Evolutionary conservation across 2,329 filamentous ascomycete species (phyloP).

Genomic region (Fusarium albidum): DNA sequence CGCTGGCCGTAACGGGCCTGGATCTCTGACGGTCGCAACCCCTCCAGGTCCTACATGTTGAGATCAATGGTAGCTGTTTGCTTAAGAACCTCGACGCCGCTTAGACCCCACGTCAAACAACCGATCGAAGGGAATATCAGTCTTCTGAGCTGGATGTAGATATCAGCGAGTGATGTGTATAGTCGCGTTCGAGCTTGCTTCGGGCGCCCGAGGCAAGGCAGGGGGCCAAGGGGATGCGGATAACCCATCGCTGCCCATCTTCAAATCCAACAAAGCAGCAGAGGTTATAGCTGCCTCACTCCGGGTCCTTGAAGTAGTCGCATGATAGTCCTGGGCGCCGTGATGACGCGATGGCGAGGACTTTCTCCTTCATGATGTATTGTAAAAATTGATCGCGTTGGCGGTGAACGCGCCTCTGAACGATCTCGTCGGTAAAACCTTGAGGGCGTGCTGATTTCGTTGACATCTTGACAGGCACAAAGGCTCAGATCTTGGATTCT

Average conservation of each 20-base stretch:
- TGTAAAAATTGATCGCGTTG: neutral
- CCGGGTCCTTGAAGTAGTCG: slow-evolving; percentile 2
- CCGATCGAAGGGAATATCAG: slow-evolving; percentile 23
- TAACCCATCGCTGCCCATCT: slow-evolving; percentile 4
- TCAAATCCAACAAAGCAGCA: slow-evolving; percentile 12
- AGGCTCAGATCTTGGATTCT: neutral
- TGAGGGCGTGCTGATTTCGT: slow-evolving; percentile 1
- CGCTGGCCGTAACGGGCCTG: slow-evolving; percentile 6
- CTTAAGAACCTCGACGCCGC: slow-evolving; percentile 5
- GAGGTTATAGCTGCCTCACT: slow-evolving; percentile 11
- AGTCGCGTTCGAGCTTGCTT: slow-evolving; percentile 9
- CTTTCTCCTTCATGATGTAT: neutral
- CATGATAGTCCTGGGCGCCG: neutral
- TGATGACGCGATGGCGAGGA: neutral
- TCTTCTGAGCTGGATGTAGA: slow-evolving; percentile 26
- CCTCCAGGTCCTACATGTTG: slow-evolving; percentile 21
- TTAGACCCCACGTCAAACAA: neutral
- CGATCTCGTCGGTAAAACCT: slow-evolving; percentile 1
- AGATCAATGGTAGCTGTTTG: slow-evolving; percentile 13
- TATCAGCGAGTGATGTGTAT: slow-evolving; percentile 19
- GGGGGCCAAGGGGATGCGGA: slow-evolving; percentile 5
- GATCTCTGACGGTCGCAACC: slow-evolving; percentile 7
- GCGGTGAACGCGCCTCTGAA: neutral
- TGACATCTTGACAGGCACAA: neutral
- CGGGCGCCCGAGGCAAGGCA: slow-evolving; percentile 2